Evolutionary conservation across 1,284 basidiomycete species (phyloP).

Genomic region (Trichosporon asahii): DNA sequence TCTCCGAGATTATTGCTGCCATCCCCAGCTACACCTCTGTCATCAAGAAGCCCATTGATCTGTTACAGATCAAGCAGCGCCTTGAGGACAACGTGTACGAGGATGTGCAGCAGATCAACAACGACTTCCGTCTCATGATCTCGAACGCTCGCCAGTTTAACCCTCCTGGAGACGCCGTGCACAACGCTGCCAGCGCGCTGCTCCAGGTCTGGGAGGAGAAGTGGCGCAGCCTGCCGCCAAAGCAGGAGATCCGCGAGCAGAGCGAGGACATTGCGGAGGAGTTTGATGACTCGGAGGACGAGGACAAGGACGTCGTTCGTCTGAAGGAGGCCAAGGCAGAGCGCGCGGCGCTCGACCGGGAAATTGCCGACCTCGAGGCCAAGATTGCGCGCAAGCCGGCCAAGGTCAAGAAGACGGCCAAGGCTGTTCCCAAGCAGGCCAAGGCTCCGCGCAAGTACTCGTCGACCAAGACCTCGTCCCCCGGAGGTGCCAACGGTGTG

Average conservation of each 20-base stretch:
- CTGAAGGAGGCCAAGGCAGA: constrained; percentile 25
- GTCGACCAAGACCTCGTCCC: constrained; percentile 34
- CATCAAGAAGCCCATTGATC: constrained; percentile 92
- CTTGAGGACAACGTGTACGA: constrained; percentile 72
- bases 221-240: constrained; percentile 72
- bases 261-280: constrained; percentile 59
- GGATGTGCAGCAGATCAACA: constrained; percentile 72
- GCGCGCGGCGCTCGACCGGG: constrained; percentile 23
- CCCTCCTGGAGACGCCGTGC: constrained; percentile 78
- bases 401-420: constrained; percentile 45
- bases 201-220: constrained; percentile 86
- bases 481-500: constrained; percentile 35
- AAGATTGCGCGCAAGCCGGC: constrained; percentile 29
- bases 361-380: constrained; percentile 38
- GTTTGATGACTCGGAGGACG: constrained; percentile 52
- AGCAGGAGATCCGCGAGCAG: constrained; percentile 46
- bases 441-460: constrained; percentile 55
- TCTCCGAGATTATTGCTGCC: constrained; percentile 64
- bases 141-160: constrained; percentile 92
- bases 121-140: constrained; percentile 92
- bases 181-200: constrained; percentile 74
- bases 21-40: constrained; percentile 82
- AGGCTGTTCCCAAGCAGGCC: constrained; percentile 49
- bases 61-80: constrained; percentile 81
- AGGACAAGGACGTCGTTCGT: constrained; percentile 45